Evolutionary conservation across 164 flowering plant species (phyloP), one percentile per base, ranked within the genome.

Genomic region (Chloranthus sessilifolius): DNA sequence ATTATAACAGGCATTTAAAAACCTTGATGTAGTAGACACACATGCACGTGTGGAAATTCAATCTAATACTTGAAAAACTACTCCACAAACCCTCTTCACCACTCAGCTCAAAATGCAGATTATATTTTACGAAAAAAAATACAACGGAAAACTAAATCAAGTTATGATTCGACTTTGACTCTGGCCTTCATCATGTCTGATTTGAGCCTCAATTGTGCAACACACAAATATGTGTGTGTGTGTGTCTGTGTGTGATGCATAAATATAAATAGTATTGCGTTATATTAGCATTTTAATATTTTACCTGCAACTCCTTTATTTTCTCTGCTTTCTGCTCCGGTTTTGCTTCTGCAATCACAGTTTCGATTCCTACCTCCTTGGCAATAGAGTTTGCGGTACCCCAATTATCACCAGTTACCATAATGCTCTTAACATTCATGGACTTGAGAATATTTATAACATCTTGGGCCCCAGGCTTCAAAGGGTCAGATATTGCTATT

Each of bases 401-500:
- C 83, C 80, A 71, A 36, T 91, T 91, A 47, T 91, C 96, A 55
- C 98, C 98, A 1, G 98, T 91, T 48, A 85, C 92, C 80, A 91
- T 61, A 53, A 88, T 75, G 70, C 81, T 75, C 56, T 26, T 67
- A 5, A 91, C 57, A 9, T 80, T 75, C 95, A 87, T 83, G 8
- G 88, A 83, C 60, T 79, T 77, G 56, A 91, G 89, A 47, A 82
- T 70, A 22, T 92, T 81, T 24, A 87, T 75, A 41, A 64, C 96
- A 24, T 83, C 84, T 25, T 34, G 65, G 10, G 95, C 89, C 33
- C 74, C 74, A 1, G 89, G 88, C 65, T 91, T 91, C 58, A 91
- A 44, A 10, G 98, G 91, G 66, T 88, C 98, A 19, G 95, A 83
- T 62, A 91, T 71, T 35, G 86, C 75, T 50, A 91, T 27, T 22